These are phyloP conservation scores for Miamiensis avidus DNA, from an alignment of 169 alveolate species.

Conservation along the genomic window DNA sequence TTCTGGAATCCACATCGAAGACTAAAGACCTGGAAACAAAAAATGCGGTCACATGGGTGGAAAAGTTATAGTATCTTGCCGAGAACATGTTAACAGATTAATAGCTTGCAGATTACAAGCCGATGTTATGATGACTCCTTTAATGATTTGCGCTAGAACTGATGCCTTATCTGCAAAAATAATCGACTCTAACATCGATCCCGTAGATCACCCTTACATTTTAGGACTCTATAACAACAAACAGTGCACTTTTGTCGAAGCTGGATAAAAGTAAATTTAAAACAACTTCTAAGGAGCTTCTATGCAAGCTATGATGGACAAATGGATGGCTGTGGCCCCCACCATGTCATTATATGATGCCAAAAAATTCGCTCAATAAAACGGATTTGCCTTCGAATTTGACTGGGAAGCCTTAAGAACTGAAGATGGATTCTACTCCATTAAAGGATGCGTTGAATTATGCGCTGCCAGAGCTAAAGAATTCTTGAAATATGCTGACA, in stretches of 20 bases:
- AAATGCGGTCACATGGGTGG: constrained; percentile 91
- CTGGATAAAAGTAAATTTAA: constrained; percentile 55
- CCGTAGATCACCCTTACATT: constrained; percentile 79
- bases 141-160: constrained; percentile 83
- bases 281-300: constrained; percentile 50
- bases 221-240: constrained; percentile 70
- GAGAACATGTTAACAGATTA: constrained; percentile 76
- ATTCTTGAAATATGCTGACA: constrained; percentile 62
- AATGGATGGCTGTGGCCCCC: constrained; percentile 40
- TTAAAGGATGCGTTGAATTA: constrained; percentile 58
- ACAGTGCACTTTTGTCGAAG: constrained; percentile 74
- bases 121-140: constrained; percentile 76
- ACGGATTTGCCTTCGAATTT: constrained; percentile 58
- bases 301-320: constrained; percentile 41
- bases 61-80: constrained; percentile 77
- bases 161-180: constrained; percentile 83
- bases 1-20: constrained; percentile 88
- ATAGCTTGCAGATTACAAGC: constrained; percentile 83
- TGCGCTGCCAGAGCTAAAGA: constrained; percentile 63
- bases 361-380: constrained; percentile 39
- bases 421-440: constrained; percentile 63
- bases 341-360: constrained; percentile 40
- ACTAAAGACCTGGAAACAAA: constrained; percentile 85
- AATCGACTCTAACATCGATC: constrained; percentile 79
- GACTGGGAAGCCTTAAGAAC: constrained; percentile 74